Base-by-base conservation (phyloP, 2,329 filamentous ascomycete species). In the Penicillium sp. region DNA sequence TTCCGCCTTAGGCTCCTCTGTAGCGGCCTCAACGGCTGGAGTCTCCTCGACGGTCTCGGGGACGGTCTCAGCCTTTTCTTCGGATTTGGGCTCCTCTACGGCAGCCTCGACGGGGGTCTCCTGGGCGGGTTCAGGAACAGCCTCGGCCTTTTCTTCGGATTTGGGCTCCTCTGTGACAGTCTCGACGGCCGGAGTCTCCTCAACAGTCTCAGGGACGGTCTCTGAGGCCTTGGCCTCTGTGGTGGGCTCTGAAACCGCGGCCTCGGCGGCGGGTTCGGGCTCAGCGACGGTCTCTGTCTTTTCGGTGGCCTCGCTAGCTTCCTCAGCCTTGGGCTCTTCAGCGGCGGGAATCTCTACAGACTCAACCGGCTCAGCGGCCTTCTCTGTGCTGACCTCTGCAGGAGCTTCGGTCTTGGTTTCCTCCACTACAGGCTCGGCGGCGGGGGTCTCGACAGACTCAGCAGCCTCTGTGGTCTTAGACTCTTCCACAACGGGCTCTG, bases 381-480 rank as follows among this genome's bases (percentile, higher is more conserved):
- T 18, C 13, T 56, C 32, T 29, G 54, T 50, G 9, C 43, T 43
- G 22, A 44, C 24, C 21, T 55, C 46, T 31, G 59, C 47, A 13
- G 49, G 49, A 10, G 38, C 11, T 16, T 72, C 64, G 16, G 47
- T 29, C 43, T 51, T 55, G 8, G 52, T 21, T 14, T 56, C 48
- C 18, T 56, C 43, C 8, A 44, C 47, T 16, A 43, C 47, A 61
- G 64, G 71, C 68, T 78, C 69, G 53, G 71, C 65, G 13, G 21
- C 34, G 21, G 24, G 18, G n/a, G 46, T 40, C 65, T 76, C 67
- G 55, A 72, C 71, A 52, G 74, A 72, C 63, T 75, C 74, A 49
- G 62, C 11, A 36, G 34, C 34, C 34, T 36, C 34, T 36, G 34
- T 36, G 4, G 39, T 16, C 14, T 36, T 36, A 4, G 49, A 7